phyloP scores from a whole-genome alignment of 2,329 filamentous ascomycete genomes.

The Talaromyces sp. region DNA sequence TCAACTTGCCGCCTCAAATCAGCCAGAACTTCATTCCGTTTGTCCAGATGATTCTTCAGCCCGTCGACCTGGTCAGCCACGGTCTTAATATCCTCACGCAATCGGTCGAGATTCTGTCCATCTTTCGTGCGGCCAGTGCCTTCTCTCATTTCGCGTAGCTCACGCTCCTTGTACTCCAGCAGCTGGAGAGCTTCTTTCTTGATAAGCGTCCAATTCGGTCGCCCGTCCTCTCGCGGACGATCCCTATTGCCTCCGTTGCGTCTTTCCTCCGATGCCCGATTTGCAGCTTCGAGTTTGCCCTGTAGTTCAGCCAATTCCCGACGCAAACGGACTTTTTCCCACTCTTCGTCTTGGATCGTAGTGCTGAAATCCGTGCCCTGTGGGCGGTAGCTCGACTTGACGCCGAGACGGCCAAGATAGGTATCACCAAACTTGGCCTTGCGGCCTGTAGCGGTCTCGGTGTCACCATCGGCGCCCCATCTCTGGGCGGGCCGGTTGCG shows the following conservation, averaged over 20 bases:
- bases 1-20: constrained; percentile 79
- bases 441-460: constrained; percentile 74
- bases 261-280: constrained; percentile 62
- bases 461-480: constrained; percentile 70
- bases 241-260: constrained; percentile 32
- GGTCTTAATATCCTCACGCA: constrained; percentile 78
- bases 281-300: constrained; percentile 76
- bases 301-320: constrained; percentile 88
- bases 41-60: constrained; percentile 72
- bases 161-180: constrained; percentile 84
- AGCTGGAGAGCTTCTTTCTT: constrained; percentile 92
- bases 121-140: constrained; percentile 48
- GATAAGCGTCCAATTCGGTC: constrained; percentile 80
- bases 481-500: constrained; percentile 54
- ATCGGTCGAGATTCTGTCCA: constrained; percentile 67
- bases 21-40: constrained; percentile 67
- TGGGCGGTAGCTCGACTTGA: constrained; percentile 71
- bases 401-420: constrained; percentile 83
- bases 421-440: constrained; percentile 98
- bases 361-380: constrained; percentile 84
- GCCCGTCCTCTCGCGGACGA: constrained; percentile 54
- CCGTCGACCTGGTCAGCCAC: constrained; percentile 95
- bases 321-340: constrained; percentile 94
- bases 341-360: constrained; percentile 81
- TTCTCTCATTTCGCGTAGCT: constrained; percentile 67